Evolutionary conservation across 179 eudicot genomes (phyloP), one percentile per base, ranked within the genome.

Genomic region (Beta macrorhiza): DNA sequence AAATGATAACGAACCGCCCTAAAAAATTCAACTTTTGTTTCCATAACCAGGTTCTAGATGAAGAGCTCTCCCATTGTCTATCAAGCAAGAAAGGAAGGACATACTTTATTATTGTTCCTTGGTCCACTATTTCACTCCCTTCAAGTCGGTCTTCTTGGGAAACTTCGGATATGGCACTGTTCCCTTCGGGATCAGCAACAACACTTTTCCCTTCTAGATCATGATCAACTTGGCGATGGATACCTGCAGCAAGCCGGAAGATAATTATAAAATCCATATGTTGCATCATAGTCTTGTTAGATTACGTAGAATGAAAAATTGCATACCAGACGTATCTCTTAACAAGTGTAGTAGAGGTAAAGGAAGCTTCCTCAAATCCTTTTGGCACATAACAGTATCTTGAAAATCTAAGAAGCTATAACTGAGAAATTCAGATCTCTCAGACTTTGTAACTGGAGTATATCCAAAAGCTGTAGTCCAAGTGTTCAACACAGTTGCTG

Each of bases 391-490:
- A 16, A 87, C 29, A 4, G 98, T 94, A 25, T 88, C 97, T 82
- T 86, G 92, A 78, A 96, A 96, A 86, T 91, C 90, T 55, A 94
- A 88, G 87, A 96, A 92, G 77, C 93, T 89, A 80, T 82, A 90
- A 45, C 82, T 85, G 56, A 91, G 84, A 79, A 94, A 83, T 56
- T 87, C 88, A 44, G 84, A 81, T 87, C 90, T 90, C 81, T 94
- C 97, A 0, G 86, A 82, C n/a, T 76, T 56, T 49, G 88, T 81
- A 88, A 91, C 81, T 73, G 74, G 81, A 17, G 91, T 85, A 86
- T 92, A 94, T 32, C 98, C 99, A 80, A 96, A 94, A 49, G 91
- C 87, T 6, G 81, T 79, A 14, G 88, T 90, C 99, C 99, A 96
- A 69, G 98, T 89, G 84, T 87, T 80, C 12, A 96, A 81, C 55